Evolutionary conservation across 2,329 filamentous ascomycete genomes (phyloP), one percentile per base, ranked within the genome.

Genomic region (Fusarium liriodendri): DNA sequence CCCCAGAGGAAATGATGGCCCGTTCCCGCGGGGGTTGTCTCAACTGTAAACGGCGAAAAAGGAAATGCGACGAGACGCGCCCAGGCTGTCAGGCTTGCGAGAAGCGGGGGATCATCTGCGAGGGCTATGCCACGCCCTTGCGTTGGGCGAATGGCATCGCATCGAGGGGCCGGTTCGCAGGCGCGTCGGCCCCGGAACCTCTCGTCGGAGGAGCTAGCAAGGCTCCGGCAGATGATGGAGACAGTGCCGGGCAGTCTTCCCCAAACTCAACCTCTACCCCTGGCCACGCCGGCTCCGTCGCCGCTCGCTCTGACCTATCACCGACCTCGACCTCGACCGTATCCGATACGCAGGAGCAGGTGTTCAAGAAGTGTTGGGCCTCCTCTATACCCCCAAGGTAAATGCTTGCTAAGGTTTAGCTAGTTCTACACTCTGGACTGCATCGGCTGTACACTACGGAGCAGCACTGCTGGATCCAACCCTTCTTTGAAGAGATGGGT

Each of bases 141-240:
- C 64, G 76, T 6, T 78, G 76, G 76, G 73, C 77, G 18, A 77
- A 77, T 57, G 76, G 74, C 18, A 75, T 78, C 25, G 76, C 76
- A 25, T 74, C 75, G 18, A 71, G 76, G 57, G 76, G 76, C 6
- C 70, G 76, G 9, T 75, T 78, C 33, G 76, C 76, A 9, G 76
- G 76, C 14, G 76, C 71, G 0, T 64, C 76, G 10, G 50, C 62
- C 9, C 76, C 76, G 32, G 76, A 77, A 55, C 40, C 62, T 33
- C 52, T 59, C 35, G 25, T 65, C 18, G 63, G 54, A 20, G 25
- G 47, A 20, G 25, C 59, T 35, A 32, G 8, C n/a, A 54, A 47
- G 35, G 59, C 38, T 13, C 16, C 35, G 22, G 22, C 16, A 55
- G 27, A 60, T 47, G 55, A 35, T 32, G 40, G 35, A 33, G 38